Evolutionary conservation across 768 basidiomycete species (phyloP).

Genomic region (Lenzites betulinus): DNA sequence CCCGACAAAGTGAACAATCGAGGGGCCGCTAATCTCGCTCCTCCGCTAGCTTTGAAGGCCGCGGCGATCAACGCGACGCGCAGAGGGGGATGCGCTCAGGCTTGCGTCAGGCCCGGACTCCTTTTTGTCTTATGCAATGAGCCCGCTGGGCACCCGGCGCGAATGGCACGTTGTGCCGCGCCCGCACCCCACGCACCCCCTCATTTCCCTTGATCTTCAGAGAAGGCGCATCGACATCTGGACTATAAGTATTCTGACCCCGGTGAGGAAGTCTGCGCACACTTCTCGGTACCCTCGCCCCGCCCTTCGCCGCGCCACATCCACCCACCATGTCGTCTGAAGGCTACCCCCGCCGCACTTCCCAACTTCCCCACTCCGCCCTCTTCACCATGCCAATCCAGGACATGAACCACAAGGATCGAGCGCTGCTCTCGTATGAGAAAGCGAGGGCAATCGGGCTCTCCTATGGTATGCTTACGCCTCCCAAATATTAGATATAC

Average conservation of each 20-base stretch:
- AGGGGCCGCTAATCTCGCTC: too few relatives aligned
- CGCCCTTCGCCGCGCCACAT: neutral
- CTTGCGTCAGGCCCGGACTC: neutral
- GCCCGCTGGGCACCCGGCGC: too few relatives aligned
- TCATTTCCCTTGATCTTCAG: neutral
- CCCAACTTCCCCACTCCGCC: conserved; percentile 13
- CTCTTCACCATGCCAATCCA: conserved; percentile 14
- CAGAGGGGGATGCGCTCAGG: too few relatives aligned
- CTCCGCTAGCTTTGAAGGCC: too few relatives aligned
- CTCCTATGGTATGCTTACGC: conserved; percentile 20
- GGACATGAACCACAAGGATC: conserved; percentile 10
- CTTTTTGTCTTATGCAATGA: conserved; percentile 2
- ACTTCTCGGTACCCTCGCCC: neutral
- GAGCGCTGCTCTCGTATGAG: conserved; percentile 21
- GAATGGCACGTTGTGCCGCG: too few relatives aligned
- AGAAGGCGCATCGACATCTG: neutral
- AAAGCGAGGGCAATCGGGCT: conserved; percentile 25
- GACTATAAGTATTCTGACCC: conserved; percentile 2
- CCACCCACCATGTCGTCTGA: neutral
- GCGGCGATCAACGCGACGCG: too few relatives aligned
- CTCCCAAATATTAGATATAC: neutral
- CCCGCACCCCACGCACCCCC: neutral
- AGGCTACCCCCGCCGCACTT: conserved; percentile 5
- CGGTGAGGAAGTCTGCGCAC: neutral
- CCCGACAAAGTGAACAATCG: too few relatives aligned